These are phyloP conservation scores for Microthlaspi erraticum DNA, from an alignment of 345 rosid species.

Conservation along the genomic window DNA sequence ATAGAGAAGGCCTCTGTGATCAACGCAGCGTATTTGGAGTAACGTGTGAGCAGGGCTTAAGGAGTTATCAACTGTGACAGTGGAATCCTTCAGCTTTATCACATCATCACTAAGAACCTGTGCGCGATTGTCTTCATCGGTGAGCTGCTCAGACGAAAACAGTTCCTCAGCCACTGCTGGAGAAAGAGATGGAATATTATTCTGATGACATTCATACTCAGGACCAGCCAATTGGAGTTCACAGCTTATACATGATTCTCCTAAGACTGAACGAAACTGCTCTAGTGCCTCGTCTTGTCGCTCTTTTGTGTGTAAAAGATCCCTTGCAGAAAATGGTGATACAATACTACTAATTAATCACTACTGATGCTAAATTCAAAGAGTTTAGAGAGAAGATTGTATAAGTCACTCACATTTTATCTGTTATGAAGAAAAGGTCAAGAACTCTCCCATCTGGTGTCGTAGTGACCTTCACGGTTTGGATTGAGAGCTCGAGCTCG, in stretches of 20 bases:
- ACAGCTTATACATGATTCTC: slow-evolving; percentile 78
- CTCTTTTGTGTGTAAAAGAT: slow-evolving; percentile 63
- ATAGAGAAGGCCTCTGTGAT: slow-evolving; percentile 84
- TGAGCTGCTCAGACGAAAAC: slow-evolving; percentile 53
- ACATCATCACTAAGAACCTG: slow-evolving; percentile 71
- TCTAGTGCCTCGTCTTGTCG: slow-evolving; percentile 64
- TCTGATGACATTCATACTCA: slow-evolving; percentile 64
- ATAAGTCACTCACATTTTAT: slow-evolving; percentile 63
- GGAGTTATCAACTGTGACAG: slow-evolving; percentile 65
- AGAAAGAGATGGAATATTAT: slow-evolving; percentile 59
- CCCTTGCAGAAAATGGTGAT: slow-evolving; percentile 49
- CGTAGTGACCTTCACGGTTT: slow-evolving; percentile 83
- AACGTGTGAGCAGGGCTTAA: slow-evolving; percentile 80
- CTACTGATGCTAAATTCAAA: background rate
- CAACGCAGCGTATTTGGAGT: slow-evolving; percentile 69
- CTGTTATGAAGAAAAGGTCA: slow-evolving; percentile 85
- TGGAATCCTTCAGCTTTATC: slow-evolving; percentile 58
- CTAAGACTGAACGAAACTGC: slow-evolving; percentile 69
- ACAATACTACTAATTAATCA: background rate
- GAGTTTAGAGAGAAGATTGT: background rate
- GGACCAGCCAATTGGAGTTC: slow-evolving; percentile 74
- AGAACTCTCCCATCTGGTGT: slow-evolving; percentile 81
- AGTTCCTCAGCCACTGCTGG: slow-evolving; percentile 63
- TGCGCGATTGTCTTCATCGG: slow-evolving; percentile 54
- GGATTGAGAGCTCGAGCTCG: slow-evolving; percentile 82